These are phyloP conservation scores for Phyllachora maydis DNA, from an alignment of 2,329 filamentous ascomycete genomes.

Conservation along the genomic window DNA sequence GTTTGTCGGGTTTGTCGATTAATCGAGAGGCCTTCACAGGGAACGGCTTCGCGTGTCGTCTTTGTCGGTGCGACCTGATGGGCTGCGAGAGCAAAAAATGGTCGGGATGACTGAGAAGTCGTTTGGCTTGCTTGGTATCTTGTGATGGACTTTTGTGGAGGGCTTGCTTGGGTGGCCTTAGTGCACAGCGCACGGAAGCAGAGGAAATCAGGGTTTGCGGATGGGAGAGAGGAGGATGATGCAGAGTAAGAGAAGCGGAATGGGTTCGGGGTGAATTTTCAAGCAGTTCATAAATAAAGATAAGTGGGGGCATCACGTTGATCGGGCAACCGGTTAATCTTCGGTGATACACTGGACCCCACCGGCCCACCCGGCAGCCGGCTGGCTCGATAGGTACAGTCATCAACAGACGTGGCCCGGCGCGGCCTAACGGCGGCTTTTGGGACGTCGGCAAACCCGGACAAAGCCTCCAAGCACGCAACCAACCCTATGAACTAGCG, in stretches of 20 bases:
- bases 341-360: too few species aligned
- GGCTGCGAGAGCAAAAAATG: slow-evolving; percentile 20
- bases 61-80: slow-evolving; percentile 27
- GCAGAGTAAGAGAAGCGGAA: slow-evolving; percentile 5
- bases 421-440: too few species aligned
- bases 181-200: slow-evolving; percentile 3
- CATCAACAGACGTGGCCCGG: too few species aligned
- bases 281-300: slow-evolving; percentile 1
- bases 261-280: slow-evolving; percentile 1
- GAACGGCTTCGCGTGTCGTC: slow-evolving; percentile 19
- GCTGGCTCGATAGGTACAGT: too few species aligned
- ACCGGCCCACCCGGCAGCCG: too few species aligned
- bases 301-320: slow-evolving; percentile 1
- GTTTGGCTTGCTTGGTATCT: too few species aligned
- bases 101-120: slow-evolving; percentile 24
- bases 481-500: too few species aligned
- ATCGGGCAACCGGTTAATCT: slow-evolving; percentile 1
- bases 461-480: too few species aligned
- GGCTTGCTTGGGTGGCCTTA: too few species aligned
- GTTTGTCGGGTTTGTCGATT: slow-evolving; percentile 19
- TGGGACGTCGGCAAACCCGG: too few species aligned
- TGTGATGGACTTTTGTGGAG: slow-evolving; percentile 6
- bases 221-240: slow-evolving; percentile 7
- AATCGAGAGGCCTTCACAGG: slow-evolving; percentile 21
- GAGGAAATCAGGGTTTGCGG: slow-evolving; percentile 1